These are phyloP conservation scores for Ophiocordyceps australis DNA, from an alignment of 2,329 filamentous ascomycete genomes.

Conservation along the genomic window DNA sequence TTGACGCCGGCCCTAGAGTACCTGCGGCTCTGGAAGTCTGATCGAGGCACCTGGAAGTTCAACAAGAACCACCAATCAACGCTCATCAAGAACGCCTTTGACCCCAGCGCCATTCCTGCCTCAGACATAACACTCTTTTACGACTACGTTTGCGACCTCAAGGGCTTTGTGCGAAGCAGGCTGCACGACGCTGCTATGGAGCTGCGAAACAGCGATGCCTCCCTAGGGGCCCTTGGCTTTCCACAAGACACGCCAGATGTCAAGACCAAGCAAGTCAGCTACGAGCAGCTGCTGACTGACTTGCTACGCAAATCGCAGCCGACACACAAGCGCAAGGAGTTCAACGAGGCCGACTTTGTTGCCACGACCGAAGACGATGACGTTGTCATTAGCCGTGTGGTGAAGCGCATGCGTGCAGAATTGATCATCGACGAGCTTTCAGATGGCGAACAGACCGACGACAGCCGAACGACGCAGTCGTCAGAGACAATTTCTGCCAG, in stretches of 20 bases:
- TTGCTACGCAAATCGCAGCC: conserved; percentile 20
- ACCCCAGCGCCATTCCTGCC: conserved; percentile 50
- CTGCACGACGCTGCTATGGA: conserved; percentile 48
- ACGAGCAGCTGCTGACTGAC: conserved; percentile 34
- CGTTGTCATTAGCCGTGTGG: conserved; percentile 32
- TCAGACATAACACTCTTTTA: conserved; percentile 52
- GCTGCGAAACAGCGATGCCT: conserved; percentile 37
- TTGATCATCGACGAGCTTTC: conserved; percentile 36
- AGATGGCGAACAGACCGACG: conserved; percentile 23
- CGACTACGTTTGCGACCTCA: conserved; percentile 62
- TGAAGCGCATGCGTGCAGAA: conserved; percentile 46
- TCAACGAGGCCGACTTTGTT: conserved; percentile 33
- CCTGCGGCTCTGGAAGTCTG: conserved; percentile 54
- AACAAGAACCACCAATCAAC: conserved; percentile 85
- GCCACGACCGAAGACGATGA: conserved; percentile 27
- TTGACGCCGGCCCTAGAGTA: conserved; percentile 56
- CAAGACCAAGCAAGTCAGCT: conserved; percentile 29
- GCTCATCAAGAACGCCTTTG: conserved; percentile 68
- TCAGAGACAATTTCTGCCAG: conserved; percentile 11
- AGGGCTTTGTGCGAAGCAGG: conserved; percentile 54
- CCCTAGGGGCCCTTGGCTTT: conserved; percentile 31
- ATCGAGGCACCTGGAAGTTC: conserved; percentile 72
- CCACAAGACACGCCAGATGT: conserved; percentile 27
- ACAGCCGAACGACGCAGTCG: conserved; percentile 11
- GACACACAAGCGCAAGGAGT: conserved; percentile 26